A percentile compares a stretch with the other conserved stretches of the same genome.
Evolutionary conservation across 106 monocot genomes (phyloP).

Genomic region (Dendrobium chrysotoxum): DNA sequence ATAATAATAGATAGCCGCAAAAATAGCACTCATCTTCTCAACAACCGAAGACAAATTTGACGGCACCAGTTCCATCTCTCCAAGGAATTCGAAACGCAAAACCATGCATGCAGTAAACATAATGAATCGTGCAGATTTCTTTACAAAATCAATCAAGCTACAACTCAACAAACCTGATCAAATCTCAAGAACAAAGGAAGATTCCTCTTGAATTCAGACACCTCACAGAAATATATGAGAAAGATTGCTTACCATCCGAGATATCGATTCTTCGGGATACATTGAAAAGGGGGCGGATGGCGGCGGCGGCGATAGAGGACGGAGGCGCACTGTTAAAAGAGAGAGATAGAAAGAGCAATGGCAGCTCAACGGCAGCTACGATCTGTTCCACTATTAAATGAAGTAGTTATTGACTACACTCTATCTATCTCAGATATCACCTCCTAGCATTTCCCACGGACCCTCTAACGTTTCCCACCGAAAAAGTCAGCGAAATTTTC

Average conservation of each 20-base stretch:
- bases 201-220: background rate
- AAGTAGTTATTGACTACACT: no score
- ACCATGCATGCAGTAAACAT: background rate
- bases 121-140: background rate
- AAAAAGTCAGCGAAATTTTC: no score
- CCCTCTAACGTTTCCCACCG: no score
- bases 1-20: background rate
- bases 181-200: background rate
- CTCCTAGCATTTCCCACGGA: no score
- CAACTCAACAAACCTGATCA: background rate
- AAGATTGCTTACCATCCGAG: background rate
- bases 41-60: background rate
- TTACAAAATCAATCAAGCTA: background rate
- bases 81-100: background rate
- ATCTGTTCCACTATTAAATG: background rate
- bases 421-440: no score
- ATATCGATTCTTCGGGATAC: background rate
- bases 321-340: background rate
- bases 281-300: background rate
- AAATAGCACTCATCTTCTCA: background rate
- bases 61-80: background rate
- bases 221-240: background rate
- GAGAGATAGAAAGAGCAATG: background rate
- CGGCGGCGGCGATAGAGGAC: background rate
- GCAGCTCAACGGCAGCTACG: slow-evolving; percentile 1